Conservation (phyloP, 1,284 basidiomycete species). For the Lentinula novae-zelandiae region DNA sequence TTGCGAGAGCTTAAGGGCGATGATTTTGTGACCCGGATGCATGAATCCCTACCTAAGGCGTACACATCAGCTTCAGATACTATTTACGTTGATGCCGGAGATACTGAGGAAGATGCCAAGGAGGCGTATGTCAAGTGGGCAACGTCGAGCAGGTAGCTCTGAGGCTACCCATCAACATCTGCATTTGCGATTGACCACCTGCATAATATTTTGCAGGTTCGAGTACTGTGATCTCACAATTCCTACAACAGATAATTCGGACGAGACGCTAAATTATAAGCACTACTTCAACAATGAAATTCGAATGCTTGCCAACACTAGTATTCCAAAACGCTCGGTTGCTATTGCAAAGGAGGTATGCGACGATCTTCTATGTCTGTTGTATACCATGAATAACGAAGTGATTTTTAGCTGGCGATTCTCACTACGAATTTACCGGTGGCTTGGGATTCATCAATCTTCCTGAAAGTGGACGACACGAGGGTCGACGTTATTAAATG, state of each 20-base stretch:
- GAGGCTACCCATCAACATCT: neutral
- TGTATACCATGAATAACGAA: neutral
- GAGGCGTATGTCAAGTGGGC: slow-evolving; percentile 84
- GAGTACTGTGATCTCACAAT: slow-evolving; percentile 83
- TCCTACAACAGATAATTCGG: slow-evolving; percentile 39
- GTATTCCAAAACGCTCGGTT: slow-evolving; percentile 83
- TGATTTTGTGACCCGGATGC: slow-evolving; percentile 75
- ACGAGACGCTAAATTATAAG: slow-evolving; percentile 67
- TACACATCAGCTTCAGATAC: slow-evolving; percentile 40
- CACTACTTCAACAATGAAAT: slow-evolving; percentile 78
- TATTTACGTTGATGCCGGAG: slow-evolving; percentile 43
- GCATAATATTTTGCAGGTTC: slow-evolving; percentile 36
- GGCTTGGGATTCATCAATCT: slow-evolving; percentile 77
- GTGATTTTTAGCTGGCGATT: slow-evolving; percentile 66
- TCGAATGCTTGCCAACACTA: slow-evolving; percentile 70
- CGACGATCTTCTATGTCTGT: neutral
- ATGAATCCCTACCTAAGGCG: slow-evolving; percentile 71
- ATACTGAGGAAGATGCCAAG: slow-evolving; percentile 62
- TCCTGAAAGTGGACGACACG: slow-evolving; percentile 70
- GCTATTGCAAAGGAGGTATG: slow-evolving; percentile 89
- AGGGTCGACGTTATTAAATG: slow-evolving; percentile 91
- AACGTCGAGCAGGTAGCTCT: slow-evolving; percentile 24
- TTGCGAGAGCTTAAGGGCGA: slow-evolving; percentile 83
- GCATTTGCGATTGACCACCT: neutral
- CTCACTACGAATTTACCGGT: slow-evolving; percentile 87